Evolutionary conservation across 352 stramenopile species (phyloP).

Genomic region (Pythium scleroteichum): DNA sequence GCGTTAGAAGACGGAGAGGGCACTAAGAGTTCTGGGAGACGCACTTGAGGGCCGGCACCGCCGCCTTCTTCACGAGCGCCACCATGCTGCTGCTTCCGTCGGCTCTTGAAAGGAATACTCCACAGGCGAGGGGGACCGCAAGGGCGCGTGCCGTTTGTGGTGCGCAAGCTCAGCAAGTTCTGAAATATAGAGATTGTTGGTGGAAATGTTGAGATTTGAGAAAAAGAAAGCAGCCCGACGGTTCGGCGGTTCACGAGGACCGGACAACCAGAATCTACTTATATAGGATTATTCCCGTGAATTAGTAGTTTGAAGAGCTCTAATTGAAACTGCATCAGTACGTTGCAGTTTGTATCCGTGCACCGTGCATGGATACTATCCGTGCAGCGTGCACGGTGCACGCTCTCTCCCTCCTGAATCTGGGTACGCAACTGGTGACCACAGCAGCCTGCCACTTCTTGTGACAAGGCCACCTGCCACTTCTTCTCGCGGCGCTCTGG

Average conservation of each 20-base stretch:
- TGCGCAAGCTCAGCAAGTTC: slow-evolving; percentile 15
- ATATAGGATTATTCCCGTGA: neutral
- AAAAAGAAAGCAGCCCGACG: neutral
- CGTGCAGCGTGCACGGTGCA: no score
- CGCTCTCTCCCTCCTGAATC: no score
- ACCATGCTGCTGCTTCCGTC: slow-evolving; percentile 31
- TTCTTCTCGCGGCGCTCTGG: no score
- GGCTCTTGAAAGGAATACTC: slow-evolving; percentile 24
- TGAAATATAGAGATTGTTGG: slow-evolving; percentile 8
- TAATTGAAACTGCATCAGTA: neutral
- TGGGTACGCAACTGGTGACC: no score
- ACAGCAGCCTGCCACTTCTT: no score
- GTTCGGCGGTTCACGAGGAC: slow-evolving; percentile 5
- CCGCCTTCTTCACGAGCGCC: slow-evolving; percentile 32
- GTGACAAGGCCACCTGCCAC: no score
- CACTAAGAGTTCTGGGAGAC: no score
- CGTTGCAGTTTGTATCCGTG: neutral
- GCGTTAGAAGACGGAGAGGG: no score
- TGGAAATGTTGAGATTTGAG: slow-evolving; percentile 2
- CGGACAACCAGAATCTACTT: neutral
- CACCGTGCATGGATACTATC: no score
- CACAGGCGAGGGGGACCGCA: neutral
- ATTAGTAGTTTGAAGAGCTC: slow-evolving; percentile 14
- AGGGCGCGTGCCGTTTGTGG: slow-evolving; percentile 25
- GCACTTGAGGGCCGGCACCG: slow-evolving; percentile 35